These are phyloP conservation scores for Lactarius vividus DNA, from an alignment of 768 basidiomycete species.

Conservation along the genomic window DNA sequence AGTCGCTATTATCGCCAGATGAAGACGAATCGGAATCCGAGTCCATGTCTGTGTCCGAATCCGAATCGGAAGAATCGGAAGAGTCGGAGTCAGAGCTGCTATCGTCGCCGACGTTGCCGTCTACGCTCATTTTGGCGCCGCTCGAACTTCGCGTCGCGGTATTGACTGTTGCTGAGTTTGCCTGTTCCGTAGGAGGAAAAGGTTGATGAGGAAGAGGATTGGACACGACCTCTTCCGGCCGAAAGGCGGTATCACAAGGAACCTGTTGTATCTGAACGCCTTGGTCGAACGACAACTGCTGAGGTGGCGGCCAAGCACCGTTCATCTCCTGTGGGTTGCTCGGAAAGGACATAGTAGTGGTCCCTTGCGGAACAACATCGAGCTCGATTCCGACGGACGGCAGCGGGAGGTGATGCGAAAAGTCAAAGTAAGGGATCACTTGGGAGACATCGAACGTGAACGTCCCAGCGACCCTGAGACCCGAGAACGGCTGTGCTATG, in stretches of 20 bases:
- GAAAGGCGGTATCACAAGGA: not conserved
- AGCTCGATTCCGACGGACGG: not conserved
- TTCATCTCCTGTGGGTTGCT: not conserved
- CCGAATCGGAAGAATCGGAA: not conserved
- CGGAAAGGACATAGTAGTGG: not conserved
- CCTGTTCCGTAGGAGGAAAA: not conserved
- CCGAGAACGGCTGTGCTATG: not conserved
- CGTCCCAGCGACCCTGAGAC: not conserved
- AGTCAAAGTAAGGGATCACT: not conserved
- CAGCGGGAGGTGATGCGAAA: not conserved
- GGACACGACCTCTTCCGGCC: not conserved
- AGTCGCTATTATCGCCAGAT: not conserved
- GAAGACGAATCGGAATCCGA: conserved; percentile 8
- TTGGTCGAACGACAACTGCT: not conserved
- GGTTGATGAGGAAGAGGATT: not conserved
- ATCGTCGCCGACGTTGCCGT: not conserved
- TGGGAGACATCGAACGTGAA: conserved; percentile 1
- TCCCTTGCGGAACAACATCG: not conserved
- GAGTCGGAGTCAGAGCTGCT: not conserved
- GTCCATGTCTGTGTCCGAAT: not conserved
- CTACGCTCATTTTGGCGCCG: conserved; percentile 2
- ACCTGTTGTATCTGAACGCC: not conserved
- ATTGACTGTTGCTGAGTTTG: not conserved
- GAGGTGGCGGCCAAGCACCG: not conserved
- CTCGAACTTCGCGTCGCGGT: not conserved